These are phyloP conservation scores for Petunia hybrid DNA, from an alignment of 305 asterid genomes.

Conservation along the genomic window DNA sequence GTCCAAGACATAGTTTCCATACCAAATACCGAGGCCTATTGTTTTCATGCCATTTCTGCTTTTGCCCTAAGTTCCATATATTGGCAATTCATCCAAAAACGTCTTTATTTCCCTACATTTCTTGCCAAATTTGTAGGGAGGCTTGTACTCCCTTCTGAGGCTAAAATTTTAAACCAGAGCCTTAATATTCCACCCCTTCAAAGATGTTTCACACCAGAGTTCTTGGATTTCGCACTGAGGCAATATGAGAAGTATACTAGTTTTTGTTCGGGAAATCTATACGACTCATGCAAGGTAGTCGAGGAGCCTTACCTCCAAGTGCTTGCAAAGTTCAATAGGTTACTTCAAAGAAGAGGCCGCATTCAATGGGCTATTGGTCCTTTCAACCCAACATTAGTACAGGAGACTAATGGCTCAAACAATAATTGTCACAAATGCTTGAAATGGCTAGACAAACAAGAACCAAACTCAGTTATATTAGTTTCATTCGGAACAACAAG, in stretches of 20 bases:
- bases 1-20: not conserved
- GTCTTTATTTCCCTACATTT: not conserved
- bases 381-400: not conserved
- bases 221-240: not conserved
- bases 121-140: not conserved
- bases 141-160: not conserved
- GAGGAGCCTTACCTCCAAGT: not conserved
- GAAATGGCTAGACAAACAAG: too few relatives aligned
- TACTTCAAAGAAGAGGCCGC: not conserved
- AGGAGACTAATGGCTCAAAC: too few relatives aligned
- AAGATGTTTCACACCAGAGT: not conserved
- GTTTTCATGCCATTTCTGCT: not conserved
- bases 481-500: too few relatives aligned
- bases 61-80: not conserved
- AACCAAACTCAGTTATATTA: too few relatives aligned
- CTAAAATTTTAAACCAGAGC: not conserved
- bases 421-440: too few relatives aligned
- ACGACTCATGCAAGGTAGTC: not conserved
- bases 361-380: not conserved
- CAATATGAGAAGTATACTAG: not conserved
- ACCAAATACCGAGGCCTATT: not conserved
- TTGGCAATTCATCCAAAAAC: not conserved
- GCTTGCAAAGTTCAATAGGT: not conserved
- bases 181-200: not conserved
- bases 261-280: not conserved